phyloP scores from a whole-genome alignment of 495 filamentous ascomycete species.

The Chaetomidium leptoderma region DNA sequence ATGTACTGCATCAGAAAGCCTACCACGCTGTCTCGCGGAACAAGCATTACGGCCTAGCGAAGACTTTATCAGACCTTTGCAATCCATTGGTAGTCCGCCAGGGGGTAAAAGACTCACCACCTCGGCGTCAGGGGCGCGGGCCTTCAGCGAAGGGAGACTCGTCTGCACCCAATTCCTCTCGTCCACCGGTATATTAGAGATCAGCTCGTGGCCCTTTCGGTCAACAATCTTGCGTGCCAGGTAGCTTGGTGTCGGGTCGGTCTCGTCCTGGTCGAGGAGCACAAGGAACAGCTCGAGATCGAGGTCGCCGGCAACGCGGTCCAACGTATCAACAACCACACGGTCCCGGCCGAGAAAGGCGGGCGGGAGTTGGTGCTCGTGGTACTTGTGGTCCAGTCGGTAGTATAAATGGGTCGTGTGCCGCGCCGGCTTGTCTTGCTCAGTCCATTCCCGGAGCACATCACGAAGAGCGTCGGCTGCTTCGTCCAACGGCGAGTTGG shows the following conservation, averaged over 20 bases:
- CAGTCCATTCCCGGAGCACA: conserved; percentile 17
- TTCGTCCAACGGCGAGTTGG: not conserved
- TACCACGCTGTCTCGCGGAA: conserved; percentile 23
- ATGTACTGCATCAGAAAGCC: conserved; percentile 17
- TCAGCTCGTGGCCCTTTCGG: conserved; percentile 9
- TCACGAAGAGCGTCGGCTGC: not conserved
- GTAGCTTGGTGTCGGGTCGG: conserved; percentile 1
- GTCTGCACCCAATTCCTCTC: conserved; percentile 6
- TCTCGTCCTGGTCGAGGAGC: conserved; percentile 13
- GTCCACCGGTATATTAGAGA: conserved; percentile 11
- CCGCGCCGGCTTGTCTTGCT: conserved; percentile 10
- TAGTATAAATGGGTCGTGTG: conserved; percentile 16
- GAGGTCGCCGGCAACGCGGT: not conserved
- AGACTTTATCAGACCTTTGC: not conserved
- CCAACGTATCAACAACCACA: conserved; percentile 9
- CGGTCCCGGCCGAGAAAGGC: conserved; percentile 5
- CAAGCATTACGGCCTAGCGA: conserved; percentile 19
- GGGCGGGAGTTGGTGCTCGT: not conserved
- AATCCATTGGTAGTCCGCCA: not conserved
- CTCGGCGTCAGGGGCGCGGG: not conserved
- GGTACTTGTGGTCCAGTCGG: conserved; percentile 14
- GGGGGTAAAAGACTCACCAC: not conserved
- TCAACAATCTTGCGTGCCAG: conserved; percentile 13
- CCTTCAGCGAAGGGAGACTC: not conserved
- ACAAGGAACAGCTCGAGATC: conserved; percentile 22